Conservation (phyloP, 2,329 filamentous ascomycete species). For the Fusarium burgessii region DNA sequence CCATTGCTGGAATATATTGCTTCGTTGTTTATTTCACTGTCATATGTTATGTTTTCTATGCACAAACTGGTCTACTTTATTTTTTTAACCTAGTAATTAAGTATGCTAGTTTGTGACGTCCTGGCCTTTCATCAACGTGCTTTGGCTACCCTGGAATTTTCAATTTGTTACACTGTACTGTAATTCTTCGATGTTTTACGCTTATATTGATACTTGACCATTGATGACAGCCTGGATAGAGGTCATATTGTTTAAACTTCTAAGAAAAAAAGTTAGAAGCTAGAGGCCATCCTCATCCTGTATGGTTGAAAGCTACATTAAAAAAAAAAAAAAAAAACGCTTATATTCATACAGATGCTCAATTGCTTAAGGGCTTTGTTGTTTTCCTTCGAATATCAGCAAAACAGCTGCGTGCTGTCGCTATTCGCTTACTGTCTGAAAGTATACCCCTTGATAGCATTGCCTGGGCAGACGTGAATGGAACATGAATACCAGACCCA, state of each 20-base stretch:
- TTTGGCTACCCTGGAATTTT: neutral
- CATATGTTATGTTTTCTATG: neutral
- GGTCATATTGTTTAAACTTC: too few species aligned
- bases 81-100: slow-evolving; percentile 25
- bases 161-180: neutral
- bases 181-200: neutral
- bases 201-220: too few species aligned
- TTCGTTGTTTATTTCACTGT: neutral
- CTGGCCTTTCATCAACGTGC: neutral
- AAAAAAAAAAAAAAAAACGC: too few species aligned
- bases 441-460: too few species aligned
- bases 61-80: neutral
- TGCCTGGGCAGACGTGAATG: too few species aligned
- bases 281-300: too few species aligned
- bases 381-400: too few species aligned
- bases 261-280: too few species aligned
- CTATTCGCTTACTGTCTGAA: too few species aligned
- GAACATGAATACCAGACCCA: neutral
- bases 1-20: neutral
- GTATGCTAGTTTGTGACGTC: slow-evolving; percentile 23
- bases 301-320: too few species aligned
- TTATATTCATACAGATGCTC: neutral
- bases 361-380: neutral
- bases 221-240: too few species aligned
- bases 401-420: too few species aligned